phyloP scores from a whole-genome alignment of 2,329 filamentous ascomycete species.

The Stagonosporopsis cucurbitacearum region DNA sequence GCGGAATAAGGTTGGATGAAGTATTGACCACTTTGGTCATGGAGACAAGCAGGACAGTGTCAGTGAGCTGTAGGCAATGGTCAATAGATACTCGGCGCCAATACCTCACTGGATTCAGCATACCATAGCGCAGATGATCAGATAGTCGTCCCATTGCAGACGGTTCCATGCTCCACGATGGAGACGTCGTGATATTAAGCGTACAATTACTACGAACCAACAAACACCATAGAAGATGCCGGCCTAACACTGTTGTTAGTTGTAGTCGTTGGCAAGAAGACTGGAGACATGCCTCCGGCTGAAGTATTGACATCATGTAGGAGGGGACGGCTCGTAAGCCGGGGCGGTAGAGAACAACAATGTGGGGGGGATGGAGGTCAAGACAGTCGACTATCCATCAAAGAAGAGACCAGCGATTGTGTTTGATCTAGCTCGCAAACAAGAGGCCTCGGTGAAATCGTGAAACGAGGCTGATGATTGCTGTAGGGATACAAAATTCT shows the following conservation, averaged over 20 bases:
- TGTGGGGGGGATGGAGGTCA: neutral
- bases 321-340: slow-evolving; percentile 10
- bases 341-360: slow-evolving; percentile 11
- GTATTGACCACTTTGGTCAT: slow-evolving; percentile 43
- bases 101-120: neutral
- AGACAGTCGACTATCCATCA: slow-evolving; percentile 3
- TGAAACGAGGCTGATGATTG: slow-evolving; percentile 15
- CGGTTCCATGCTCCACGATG: slow-evolving; percentile 42
- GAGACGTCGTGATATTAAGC: slow-evolving; percentile 39
- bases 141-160: slow-evolving; percentile 46
- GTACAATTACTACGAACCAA: slow-evolving; percentile 42
- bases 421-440: slow-evolving; percentile 1
- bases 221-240: slow-evolving; percentile 44
- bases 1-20: slow-evolving; percentile 47
- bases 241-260: slow-evolving; percentile 20
- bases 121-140: slow-evolving; percentile 47
- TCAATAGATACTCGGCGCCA: slow-evolving; percentile 9
- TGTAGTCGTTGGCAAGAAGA: neutral
- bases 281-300: slow-evolving; percentile 32
- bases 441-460: neutral
- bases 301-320: slow-evolving; percentile 35
- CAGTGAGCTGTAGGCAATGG: slow-evolving; percentile 30
- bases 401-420: slow-evolving; percentile 1
- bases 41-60: slow-evolving; percentile 42
- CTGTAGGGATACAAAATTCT: slow-evolving; percentile 8